Conservation (phyloP, 257 asterid species). For the Nicotiana undulata region DNA sequence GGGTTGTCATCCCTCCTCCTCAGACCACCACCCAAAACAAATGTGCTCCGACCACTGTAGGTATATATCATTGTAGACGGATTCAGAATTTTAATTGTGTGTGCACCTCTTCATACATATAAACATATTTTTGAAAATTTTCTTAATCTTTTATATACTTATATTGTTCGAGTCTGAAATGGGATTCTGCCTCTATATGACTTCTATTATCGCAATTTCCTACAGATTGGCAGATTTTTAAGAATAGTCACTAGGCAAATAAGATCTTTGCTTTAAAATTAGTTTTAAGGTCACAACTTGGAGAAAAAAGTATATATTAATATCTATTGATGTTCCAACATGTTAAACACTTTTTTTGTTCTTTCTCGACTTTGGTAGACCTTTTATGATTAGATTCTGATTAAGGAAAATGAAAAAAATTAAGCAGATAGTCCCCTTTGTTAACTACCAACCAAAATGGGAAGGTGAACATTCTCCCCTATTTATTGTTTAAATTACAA, state of each 20-base stretch:
- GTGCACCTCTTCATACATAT: background rate
- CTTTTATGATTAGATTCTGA: background rate
- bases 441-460: background rate
- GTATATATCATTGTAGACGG: background rate
- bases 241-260: background rate
- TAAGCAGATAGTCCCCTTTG: background rate
- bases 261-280: background rate
- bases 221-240: background rate
- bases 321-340: background rate
- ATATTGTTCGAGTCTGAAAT: background rate
- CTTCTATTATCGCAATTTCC: background rate
- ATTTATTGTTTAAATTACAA: background rate
- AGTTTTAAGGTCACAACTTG: background rate
- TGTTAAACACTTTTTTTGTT: too few species aligned
- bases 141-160: too few species aligned
- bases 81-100: background rate
- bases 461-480: background rate
- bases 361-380: background rate
- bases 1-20: constrained; percentile 34
- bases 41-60: background rate
- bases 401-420: background rate
- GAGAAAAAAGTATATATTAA: background rate
- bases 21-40: constrained; percentile 11
- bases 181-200: background rate
- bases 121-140: background rate